phyloP scores from a whole-genome alignment of 169 alveolate species.

The Plasmodium vivax region DNA sequence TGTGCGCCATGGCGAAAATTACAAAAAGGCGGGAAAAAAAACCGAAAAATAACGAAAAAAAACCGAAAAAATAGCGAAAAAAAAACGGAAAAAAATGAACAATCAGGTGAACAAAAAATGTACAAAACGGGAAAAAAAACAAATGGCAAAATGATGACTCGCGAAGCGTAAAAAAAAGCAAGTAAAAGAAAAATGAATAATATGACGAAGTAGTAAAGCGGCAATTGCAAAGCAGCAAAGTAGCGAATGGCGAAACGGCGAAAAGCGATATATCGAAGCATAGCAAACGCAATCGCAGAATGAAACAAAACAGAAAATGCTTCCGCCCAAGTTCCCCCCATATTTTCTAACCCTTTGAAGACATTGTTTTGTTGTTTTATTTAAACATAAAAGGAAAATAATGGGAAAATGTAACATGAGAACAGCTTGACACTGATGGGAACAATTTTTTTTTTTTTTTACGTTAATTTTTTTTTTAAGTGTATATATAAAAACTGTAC shows the following conservation, averaged over 20 bases:
- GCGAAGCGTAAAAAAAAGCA: neutral
- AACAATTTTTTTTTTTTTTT: slow-evolving; percentile 2
- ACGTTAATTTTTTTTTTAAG: slow-evolving; percentile 4
- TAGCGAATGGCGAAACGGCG: neutral
- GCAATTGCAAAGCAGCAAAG: neutral
- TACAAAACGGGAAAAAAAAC: neutral
- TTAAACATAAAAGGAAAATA: neutral
- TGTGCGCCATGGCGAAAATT: neutral
- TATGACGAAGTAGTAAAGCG: neutral
- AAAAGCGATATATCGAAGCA: neutral
- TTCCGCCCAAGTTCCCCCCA: neutral
- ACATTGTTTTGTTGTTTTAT: slow-evolving; percentile 15
- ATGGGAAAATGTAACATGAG: neutral
- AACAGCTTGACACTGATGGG: neutral
- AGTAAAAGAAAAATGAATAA: neutral
- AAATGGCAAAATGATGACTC: neutral
- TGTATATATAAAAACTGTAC: neutral
- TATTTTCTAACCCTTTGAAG: neutral
- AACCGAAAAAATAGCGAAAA: neutral
- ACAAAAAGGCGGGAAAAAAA: neutral
- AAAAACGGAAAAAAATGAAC: neutral
- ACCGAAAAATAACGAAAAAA: neutral
- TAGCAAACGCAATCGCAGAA: neutral
- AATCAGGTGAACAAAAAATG: neutral
- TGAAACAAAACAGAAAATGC: neutral